Conservation (phyloP, 2,329 filamentous ascomycete genomes). For the Aureobasidium sp. region DNA sequence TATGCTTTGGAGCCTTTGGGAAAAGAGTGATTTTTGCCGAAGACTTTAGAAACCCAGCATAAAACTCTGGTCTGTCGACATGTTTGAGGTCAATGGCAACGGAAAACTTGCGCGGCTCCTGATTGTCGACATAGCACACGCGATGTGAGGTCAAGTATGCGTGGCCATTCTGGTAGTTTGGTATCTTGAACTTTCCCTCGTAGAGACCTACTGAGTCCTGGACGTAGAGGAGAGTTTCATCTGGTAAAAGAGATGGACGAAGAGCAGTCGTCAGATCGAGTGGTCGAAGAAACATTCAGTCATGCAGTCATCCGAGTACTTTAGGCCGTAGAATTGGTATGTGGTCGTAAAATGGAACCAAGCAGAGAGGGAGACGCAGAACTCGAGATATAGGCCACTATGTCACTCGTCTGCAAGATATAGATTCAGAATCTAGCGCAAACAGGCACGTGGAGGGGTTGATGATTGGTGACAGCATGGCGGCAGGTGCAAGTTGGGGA, state of each 20-base stretch:
- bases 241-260: constrained; percentile 82
- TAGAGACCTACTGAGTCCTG: constrained; percentile 97
- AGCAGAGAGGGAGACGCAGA: not conserved
- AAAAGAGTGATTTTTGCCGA: constrained; percentile 87
- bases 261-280: constrained; percentile 94
- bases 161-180: constrained; percentile 89
- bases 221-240: constrained; percentile 92
- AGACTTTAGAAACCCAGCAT: constrained; percentile 89
- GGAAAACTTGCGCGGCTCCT: constrained; percentile 76
- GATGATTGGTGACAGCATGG: constrained; percentile 7
- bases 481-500: no score
- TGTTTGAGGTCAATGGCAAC: constrained; percentile 82
- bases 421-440: not conserved
- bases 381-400: not conserved
- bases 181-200: constrained; percentile 95
- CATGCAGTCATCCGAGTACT: constrained; percentile 14
- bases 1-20: constrained; percentile 68
- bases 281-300: constrained; percentile 94
- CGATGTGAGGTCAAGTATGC: constrained; percentile 95
- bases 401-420: not conserved
- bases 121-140: constrained; percentile 87
- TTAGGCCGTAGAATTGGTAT: not conserved
- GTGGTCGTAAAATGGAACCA: not conserved
- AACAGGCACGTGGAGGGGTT: not conserved
- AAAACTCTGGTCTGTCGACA: constrained; percentile 84